These are phyloP conservation scores for Russula sp. DNA, from an alignment of 768 basidiomycete genomes.

Conservation along the genomic window DNA sequence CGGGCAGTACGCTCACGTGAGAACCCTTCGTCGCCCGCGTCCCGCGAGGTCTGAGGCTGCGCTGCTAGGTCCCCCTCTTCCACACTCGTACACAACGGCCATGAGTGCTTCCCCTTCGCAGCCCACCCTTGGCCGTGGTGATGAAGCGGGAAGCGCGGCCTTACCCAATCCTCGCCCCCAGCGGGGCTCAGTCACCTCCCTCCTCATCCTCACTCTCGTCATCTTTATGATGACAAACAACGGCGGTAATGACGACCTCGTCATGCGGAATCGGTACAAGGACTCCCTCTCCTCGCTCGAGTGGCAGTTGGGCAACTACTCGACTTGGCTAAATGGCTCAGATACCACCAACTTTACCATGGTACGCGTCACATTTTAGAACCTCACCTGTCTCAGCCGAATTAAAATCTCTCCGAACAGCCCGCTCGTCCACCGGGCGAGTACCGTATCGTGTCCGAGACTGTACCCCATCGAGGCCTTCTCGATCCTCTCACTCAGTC, in stretches of 20 bases:
- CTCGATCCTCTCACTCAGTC: slow-evolving; percentile 44
- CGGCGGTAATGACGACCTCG: slow-evolving; percentile 52
- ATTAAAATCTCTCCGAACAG: slow-evolving; percentile 28
- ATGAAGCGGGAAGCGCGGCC: not conserved
- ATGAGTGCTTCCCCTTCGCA: slow-evolving; percentile 4
- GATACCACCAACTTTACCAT: slow-evolving; percentile 51
- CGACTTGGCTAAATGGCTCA: slow-evolving; percentile 66
- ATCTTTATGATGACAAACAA: slow-evolving; percentile 76
- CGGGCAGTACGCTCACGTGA: too few relatives aligned
- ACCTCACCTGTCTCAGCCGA: slow-evolving; percentile 1
- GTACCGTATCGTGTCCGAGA: slow-evolving; percentile 40
- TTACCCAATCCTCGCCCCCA: slow-evolving; percentile 27
- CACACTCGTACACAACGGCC: not conserved
- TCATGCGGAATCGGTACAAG: slow-evolving; percentile 56
- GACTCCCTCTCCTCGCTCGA: slow-evolving; percentile 52
- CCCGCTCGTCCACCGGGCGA: slow-evolving; percentile 39
- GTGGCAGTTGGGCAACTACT: slow-evolving; percentile 62
- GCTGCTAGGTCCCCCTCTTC: too few relatives aligned
- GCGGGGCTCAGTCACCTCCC: slow-evolving; percentile 60
- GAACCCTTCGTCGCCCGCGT: too few relatives aligned
- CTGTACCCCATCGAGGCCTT: slow-evolving; percentile 38
- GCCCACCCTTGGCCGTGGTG: not conserved
- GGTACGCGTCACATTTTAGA: slow-evolving; percentile 34
- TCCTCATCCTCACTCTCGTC: slow-evolving; percentile 67
- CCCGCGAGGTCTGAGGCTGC: too few relatives aligned